Evolutionary conservation across 768 basidiomycete species (phyloP), one percentile per base, ranked within the genome.

Genomic region (Phallus indusiatus): DNA sequence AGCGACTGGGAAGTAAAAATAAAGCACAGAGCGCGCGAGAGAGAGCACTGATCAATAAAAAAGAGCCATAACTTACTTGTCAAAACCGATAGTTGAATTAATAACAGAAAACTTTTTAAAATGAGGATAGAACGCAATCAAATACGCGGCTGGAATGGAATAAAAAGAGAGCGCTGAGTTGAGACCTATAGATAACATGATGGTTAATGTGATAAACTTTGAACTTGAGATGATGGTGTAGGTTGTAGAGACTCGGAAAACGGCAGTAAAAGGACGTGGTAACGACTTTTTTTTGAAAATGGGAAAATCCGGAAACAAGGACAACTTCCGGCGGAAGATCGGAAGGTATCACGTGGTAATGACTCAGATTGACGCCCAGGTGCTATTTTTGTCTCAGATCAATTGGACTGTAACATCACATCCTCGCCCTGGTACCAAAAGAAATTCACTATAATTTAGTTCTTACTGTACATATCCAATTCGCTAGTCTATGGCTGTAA

Each of bases 111-210:
- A 61, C 33, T 72, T 74, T 54, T 63, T 36, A 9, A 63, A 56
- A 17, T 60, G 54, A 9, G 75, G 75, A 52, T 71, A 73, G 61
- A 72, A 72, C 1, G 66, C 64, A 14, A 67, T 67, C 49, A 73
- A 67, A 67, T 67, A 74, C 18, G 71, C 67, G 10, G 70, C 63
- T 18, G 75, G 75, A 50, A 76, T 70, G 21, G 74, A 75, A 61
- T 74, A 76, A 17, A 76, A 60, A 0, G 69, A 70, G 17, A 70
- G 63, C 28, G 69, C 63, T 37, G 52, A 61, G 36, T 62, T 57
- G 18, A 67, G 59, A 58, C 59, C 49, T 20, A 59, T 28, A 28
- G 28, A 33, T 7, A 49, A 21, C 57, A 59, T 59, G 24, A 8
- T 59, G 37, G 56, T 28, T n/a, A n/a, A 33, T 28, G 28, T 28